Base-by-base conservation (phyloP, 345 rosid species). In the Theobroma cacao region DNA sequence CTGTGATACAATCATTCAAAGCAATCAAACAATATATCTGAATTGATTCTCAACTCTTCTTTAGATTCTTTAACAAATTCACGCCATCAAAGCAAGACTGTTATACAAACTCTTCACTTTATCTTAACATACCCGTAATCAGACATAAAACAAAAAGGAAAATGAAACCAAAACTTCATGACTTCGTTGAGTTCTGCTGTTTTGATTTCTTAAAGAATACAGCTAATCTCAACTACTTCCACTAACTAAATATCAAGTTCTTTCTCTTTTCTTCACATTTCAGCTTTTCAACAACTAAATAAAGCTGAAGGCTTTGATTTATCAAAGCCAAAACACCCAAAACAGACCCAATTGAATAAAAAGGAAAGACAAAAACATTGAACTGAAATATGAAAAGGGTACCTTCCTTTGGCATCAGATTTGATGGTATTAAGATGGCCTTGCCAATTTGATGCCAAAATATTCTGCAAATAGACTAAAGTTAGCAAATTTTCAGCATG, bases 351-450 rank as follows among this genome's bases (percentile, higher is more conserved):
- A 17, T 24, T 22, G 65, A 64, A 7, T 3, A 12, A 34, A 28
- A 24, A 17, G 43, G 31, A 24, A 38, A 15, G 22, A 17, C 5
- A 47, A 5, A 41, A 52, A 14, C 43, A 65, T 34, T 15, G 20
- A 15, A 50, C 36, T 28, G 30, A 76, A 66, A 26, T 53, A 15
- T 0, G 47, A 77, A 36, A 76, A 72, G 43, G 73, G 48, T 53
- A 94, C 98, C 98, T 95, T 83, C 95, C 97, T 82, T 89, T 83
- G 81, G 92, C 89, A 76, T 93, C 95, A 33, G 98, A 92, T 84
- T 91, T 90, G 86, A 95, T 82, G 66, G 98, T 93, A 47, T 88
- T 87, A 28, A 95, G 90, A 38, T 81, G 79, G 41, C 92, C 95
- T 84, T 87, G 91, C 95, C 98, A 95, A 83, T 88, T 95, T 56